Evolutionary conservation across 2,329 filamentous ascomycete species (phyloP).

Genomic region (Pyrenochaeta sp.): DNA sequence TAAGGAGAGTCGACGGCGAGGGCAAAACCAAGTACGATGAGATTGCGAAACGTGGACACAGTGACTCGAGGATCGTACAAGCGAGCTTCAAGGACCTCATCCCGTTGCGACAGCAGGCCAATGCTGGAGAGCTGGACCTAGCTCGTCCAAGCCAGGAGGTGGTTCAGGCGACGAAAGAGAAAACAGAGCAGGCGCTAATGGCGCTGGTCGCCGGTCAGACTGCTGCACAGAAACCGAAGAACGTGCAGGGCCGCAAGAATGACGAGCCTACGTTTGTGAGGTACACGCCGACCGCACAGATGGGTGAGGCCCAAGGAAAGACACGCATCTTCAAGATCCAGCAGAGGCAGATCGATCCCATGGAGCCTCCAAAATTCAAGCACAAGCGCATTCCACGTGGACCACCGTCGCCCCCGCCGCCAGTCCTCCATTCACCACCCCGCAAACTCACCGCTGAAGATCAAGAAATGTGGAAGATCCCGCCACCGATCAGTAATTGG

Average conservation of each 20-base stretch:
- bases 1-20: constrained; percentile 88
- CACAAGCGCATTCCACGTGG: constrained; percentile 97
- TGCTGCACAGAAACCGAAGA: constrained; percentile 94
- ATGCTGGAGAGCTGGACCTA: constrained; percentile 89
- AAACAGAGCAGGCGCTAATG: constrained; percentile 86
- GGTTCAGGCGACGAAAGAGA: constrained; percentile 83
- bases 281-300: constrained; percentile 96
- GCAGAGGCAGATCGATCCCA: constrained; percentile 88
- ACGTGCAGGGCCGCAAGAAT: constrained; percentile 80
- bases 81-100: constrained; percentile 97
- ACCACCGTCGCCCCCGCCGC: constrained; percentile 89
- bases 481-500: constrained; percentile 94
- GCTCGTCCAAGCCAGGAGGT: constrained; percentile 85
- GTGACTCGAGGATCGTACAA: constrained; percentile 84
- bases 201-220: constrained; percentile 84
- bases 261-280: constrained; percentile 92
- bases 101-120: constrained; percentile 88
- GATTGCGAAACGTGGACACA: constrained; percentile 88
- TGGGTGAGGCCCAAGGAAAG: constrained; percentile 86
- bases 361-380: constrained; percentile 98
- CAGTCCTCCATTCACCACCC: constrained; percentile 93
- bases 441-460: constrained; percentile 96
- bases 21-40: constrained; percentile 97
- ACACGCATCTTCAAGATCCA: constrained; percentile 99
- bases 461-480: constrained; percentile 94